Conservation (phyloP, 352 stramenopile species). For the Globisporangium yorkense region DNA sequence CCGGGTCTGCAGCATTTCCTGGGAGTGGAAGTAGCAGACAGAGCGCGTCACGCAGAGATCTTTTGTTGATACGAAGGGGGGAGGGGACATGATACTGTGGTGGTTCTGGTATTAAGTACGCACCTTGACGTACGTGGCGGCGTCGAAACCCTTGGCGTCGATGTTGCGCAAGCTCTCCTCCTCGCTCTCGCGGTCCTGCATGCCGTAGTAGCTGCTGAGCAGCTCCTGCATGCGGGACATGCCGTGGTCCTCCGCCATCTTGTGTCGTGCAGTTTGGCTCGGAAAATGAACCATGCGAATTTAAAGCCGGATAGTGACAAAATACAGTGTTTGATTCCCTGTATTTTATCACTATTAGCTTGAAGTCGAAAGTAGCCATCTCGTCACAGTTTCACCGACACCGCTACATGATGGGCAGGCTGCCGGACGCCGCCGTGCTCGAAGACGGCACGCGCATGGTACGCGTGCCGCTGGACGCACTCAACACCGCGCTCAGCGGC, state of each 20-base stretch:
- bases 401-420: background rate
- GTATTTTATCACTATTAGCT: too few relatives aligned
- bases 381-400: background rate
- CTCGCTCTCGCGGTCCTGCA: constrained; percentile 69
- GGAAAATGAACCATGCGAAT: too few relatives aligned
- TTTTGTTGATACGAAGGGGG: too few relatives aligned
- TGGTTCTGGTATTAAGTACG: background rate
- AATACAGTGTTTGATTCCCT: background rate
- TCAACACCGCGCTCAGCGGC: constrained; percentile 26
- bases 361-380: too few relatives aligned
- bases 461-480: constrained; percentile 31
- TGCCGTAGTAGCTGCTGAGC: constrained; percentile 85
- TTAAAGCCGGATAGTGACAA: too few relatives aligned
- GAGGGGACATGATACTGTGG: background rate
- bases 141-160: constrained; percentile 64
- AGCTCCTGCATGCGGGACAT: constrained; percentile 87
- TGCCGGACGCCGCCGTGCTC: constrained; percentile 1
- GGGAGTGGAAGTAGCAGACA: background rate
- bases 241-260: constrained; percentile 47
- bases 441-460: constrained; percentile 22
- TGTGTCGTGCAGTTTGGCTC: background rate
- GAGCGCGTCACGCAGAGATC: too few relatives aligned
- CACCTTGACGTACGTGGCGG: constrained; percentile 72
- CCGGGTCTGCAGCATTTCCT: constrained; percentile 56
- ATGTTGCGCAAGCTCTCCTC: constrained; percentile 68